Conservation (phyloP, 202 grass and related monocot genomes). For the Musa balbisiana region DNA sequence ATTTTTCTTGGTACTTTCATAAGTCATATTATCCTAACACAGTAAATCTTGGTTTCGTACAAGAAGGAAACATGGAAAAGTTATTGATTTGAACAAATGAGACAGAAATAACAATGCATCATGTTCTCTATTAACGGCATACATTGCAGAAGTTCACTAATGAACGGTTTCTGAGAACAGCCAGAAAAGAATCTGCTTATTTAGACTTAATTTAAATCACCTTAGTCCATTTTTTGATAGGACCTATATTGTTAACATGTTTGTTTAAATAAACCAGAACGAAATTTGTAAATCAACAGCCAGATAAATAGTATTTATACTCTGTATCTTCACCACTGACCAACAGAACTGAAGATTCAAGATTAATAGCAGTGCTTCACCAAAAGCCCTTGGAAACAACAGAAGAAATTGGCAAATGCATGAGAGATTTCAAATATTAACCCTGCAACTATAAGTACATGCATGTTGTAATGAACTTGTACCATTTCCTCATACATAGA, state of each 20-base stretch:
- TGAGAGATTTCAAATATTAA: background rate
- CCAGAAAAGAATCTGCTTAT: background rate
- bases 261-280: background rate
- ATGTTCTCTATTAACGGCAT: background rate
- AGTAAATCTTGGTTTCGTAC: background rate
- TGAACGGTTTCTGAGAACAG: background rate
- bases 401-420: background rate
- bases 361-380: background rate
- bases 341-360: background rate
- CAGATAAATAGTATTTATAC: background rate
- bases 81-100: background rate
- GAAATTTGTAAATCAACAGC: background rate
- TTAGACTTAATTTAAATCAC: background rate
- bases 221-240: background rate
- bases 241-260: no score
- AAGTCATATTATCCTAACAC: background rate
- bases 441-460: background rate
- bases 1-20: background rate
- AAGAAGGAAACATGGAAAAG: background rate
- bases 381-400: background rate
- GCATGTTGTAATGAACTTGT: slow-evolving; percentile 3
- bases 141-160: background rate
- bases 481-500: slow-evolving; percentile 86
- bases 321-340: background rate
- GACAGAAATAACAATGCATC: background rate